Conservation (phyloP, 768 basidiomycete genomes). For the Tricholoma furcatifolium region DNA sequence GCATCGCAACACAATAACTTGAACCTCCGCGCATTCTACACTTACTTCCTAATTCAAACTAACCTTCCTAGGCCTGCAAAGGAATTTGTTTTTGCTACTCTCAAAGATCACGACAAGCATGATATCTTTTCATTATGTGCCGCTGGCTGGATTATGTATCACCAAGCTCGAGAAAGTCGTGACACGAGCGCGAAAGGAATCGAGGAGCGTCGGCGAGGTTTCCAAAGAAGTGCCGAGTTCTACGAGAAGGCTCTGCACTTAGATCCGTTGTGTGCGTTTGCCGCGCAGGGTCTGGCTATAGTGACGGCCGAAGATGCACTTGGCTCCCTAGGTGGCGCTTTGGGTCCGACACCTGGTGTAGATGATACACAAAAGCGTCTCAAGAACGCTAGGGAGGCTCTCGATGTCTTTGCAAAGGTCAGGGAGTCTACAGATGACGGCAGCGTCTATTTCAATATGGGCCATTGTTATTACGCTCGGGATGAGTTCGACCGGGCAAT, state of each 20-base stretch:
- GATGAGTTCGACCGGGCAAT: constrained; percentile 97
- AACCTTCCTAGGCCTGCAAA: constrained; percentile 70
- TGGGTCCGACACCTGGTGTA: constrained; percentile 39
- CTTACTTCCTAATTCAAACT: constrained; percentile 85
- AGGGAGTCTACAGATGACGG: constrained; percentile 81
- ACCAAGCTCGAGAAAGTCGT: constrained; percentile 81
- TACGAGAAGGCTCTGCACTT: constrained; percentile 88
- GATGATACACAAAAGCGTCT: constrained; percentile 69
- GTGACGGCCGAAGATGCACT: constrained; percentile 90
- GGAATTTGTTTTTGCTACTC: constrained; percentile 86
- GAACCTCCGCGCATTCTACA: constrained; percentile 91
- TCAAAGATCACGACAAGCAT: constrained; percentile 82
- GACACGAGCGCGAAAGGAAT: constrained; percentile 55
- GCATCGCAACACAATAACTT: constrained; percentile 74
- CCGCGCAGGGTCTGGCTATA: constrained; percentile 94
- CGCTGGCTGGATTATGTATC: constrained; percentile 82
- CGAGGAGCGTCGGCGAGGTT: constrained; percentile 75
- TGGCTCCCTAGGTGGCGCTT: constrained; percentile 58
- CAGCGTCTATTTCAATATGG: constrained; percentile 94
- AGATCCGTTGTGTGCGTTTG: constrained; percentile 86
- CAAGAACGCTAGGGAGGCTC: constrained; percentile 80
- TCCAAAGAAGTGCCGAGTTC: constrained; percentile 83
- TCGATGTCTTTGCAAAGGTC: constrained; percentile 88
- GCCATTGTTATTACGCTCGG: constrained; percentile 89
- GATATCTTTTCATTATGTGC: constrained; percentile 93